Percentiles rank a stretch among this genome's conserved stretches.
These are phyloP conservation scores for Fennellomyces sp. DNA, from an alignment of 371 early-diverging fungal species.

Conservation along the genomic window DNA sequence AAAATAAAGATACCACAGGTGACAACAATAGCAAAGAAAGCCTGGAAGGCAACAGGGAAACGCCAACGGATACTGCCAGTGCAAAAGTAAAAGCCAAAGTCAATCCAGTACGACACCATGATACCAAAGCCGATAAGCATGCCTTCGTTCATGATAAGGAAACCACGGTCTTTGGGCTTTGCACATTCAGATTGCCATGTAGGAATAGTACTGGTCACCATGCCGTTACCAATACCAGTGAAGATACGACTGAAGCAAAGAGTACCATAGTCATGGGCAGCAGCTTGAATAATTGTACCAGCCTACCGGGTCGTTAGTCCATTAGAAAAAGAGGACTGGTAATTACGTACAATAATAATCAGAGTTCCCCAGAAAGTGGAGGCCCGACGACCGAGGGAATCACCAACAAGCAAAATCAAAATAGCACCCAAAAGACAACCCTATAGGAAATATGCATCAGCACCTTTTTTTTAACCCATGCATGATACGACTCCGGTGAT, in stretches of 20 bases:
- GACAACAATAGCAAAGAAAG: constrained; percentile 49
- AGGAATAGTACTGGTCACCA: constrained; percentile 48
- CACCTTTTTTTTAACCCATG: too few relatives aligned
- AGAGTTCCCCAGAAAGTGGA: constrained; percentile 18
- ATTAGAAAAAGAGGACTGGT: neutral
- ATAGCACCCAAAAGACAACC: constrained; percentile 20
- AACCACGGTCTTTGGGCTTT: constrained; percentile 19
- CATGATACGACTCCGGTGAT: too few relatives aligned
- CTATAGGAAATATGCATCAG: neutral
- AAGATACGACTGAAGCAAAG: constrained; percentile 53
- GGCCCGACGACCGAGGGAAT: constrained; percentile 14
- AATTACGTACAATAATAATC: constrained; percentile 13
- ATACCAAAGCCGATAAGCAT: constrained; percentile 23
- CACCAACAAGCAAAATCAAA: constrained; percentile 13
- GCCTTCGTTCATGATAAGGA: constrained; percentile 22
- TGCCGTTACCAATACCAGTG: constrained; percentile 58
- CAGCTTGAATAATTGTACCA: constrained; percentile 44
- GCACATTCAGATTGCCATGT: constrained; percentile 23
- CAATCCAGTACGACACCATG: constrained; percentile 45
- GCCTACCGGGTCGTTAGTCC: neutral
- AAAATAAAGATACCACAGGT: constrained; percentile 41
- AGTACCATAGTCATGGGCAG: constrained; percentile 35
- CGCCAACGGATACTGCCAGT: constrained; percentile 40
- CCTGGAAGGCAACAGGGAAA: constrained; percentile 47
- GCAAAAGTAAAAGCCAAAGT: constrained; percentile 36